Evolutionary conservation across 2,329 filamentous ascomycete species (phyloP), one percentile per base, ranked within the genome.

Genomic region (Pochonia chlamydosporia): DNA sequence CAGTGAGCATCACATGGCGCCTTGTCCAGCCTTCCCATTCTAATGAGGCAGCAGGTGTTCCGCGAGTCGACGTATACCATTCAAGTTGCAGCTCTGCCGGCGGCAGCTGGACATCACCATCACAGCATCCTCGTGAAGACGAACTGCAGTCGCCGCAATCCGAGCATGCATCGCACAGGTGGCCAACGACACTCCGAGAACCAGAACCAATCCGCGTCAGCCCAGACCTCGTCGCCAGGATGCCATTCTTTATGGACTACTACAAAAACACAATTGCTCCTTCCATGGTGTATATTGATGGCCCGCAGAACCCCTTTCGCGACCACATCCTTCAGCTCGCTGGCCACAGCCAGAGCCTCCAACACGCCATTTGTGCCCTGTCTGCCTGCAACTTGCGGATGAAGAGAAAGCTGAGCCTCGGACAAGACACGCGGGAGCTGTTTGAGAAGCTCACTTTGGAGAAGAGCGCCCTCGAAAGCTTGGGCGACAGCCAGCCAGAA

Each of bases 231-330:
- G 82, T 88, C 51, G 81, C 85, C 49, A 86, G 89, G 61, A 85
- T 95, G 72, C 85, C 87, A 54, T 95, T 87, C 67, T 85, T 96
- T 61, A 85, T 96, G 72, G 87, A 95, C 63, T 96, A 96, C 67
- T 96, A 95, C 67, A 85, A 91, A 61, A 90, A 89, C 65, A 87
- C 89, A 60, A 91, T 97, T 70, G 93, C 90, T 55, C 88, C 89
- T 5, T 89, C 89, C 49, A 87, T 96, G 67, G 90, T 96, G 43
- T 88, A 90, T 55, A 90, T 96, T 63, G 92, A 97, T 63, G 84
- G 84, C 10, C 85, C 87, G 2, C 78, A 76, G 52, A 96, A 96
- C 63, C 92, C 92, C 1, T 96, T 92, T 63, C 79, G 90, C 51
- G 82, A 84, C 57, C 86, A 95, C 61, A 82, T 96, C 47, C 75